phyloP scores from a whole-genome alignment of 2,329 filamentous ascomycete genomes.

The Waltergamsia citrina region DNA sequence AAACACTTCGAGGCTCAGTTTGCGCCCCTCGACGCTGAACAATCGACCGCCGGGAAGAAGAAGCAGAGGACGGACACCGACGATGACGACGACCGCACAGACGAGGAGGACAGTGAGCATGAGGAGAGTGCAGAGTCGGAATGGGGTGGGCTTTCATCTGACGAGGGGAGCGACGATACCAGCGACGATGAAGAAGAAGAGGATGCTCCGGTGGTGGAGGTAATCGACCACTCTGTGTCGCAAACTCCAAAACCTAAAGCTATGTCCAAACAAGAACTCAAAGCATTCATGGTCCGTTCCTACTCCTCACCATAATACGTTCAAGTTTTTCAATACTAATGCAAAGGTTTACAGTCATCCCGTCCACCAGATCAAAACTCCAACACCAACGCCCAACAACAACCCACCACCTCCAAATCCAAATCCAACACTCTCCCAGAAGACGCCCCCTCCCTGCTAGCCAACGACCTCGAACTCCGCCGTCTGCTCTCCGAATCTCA shows the following conservation, averaged over 20 bases:
- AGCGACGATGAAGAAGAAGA: conserved; percentile 10
- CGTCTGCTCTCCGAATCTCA: conserved; percentile 87
- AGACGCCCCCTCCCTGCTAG: conserved; percentile 61
- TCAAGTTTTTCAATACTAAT: no score
- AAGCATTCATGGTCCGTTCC: conserved; percentile 61
- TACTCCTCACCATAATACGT: no score
- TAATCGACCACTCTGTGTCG: conserved; percentile 47
- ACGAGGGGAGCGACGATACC: conserved; percentile 13
- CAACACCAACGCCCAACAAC: conserved; percentile 9
- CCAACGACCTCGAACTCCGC: conserved; percentile 88
- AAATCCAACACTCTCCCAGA: conserved; percentile 38
- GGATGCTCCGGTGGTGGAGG: conserved; percentile 34
- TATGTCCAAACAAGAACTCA: conserved; percentile 61
- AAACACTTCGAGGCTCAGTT: conserved; percentile 86
- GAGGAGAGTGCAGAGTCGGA: conserved; percentile 8
- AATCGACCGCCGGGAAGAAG: conserved; percentile 13
- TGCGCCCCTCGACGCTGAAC: conserved; percentile 51
- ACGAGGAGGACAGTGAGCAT: conserved; percentile 5
- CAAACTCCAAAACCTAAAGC: conserved; percentile 23
- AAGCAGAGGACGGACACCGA: conserved; percentile 27
- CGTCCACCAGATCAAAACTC: conserved; percentile 31
- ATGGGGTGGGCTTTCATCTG: conserved; percentile 18
- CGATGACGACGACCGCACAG: conserved; percentile 10
- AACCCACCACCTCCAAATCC: conserved; percentile 12
- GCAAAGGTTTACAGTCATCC: conserved; percentile 39